Base-by-base conservation (phyloP, 139 green algal species). In the Volvox reticuliferus region DNA sequence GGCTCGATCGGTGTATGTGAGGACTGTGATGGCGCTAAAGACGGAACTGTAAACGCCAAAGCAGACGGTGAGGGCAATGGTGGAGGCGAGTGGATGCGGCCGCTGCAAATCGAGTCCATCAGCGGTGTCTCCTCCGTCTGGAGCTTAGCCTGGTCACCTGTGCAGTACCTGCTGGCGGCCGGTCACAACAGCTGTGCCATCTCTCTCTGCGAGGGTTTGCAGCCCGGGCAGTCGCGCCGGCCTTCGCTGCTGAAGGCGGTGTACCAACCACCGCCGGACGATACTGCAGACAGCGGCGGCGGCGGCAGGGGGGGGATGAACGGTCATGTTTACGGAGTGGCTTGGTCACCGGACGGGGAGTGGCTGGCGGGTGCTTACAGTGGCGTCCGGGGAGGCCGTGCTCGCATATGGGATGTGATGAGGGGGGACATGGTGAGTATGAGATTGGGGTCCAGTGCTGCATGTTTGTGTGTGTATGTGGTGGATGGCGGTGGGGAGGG, bases 381-480 rank as follows among this genome's bases (percentile, higher is more conserved):
- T 33, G 63, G 63, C 9, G 17, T 28, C 21, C 20, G 33, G 3
- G 82, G 63, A 14, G 82, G 82, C 28, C 33, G 17, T 18, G 83
- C 32, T 28, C 83, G 67, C 24, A 63, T 88, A 36, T 88, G 67
- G 67, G 83, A 88, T 68, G 61, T 80, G 35, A 88, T 63, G 12
- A 68, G 16, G 12, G 83, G 83, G 19, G 6, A 50, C 14, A 24
- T 24, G 67, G 83, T 88, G 65, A 19, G 83, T 65, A 13, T 33
- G 36, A 35, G 36, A 9, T 55, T n/a, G 22, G 32, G 30, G 30
- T 35, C 9, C 9, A 9, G 30, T 62, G 30, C 32, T 28, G 28
- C 22, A 36, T 55, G 30, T 82, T 12, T 75, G 67, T 26, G 22
- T 32, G 67, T 28, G 12, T 12, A 28, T 75, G 67, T 32, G 67